A percentile compares a stretch with the other conserved stretches of the same genome.
phyloP scores from a whole-genome alignment of 1,139 yeast genomes.

The Kodamaea plutei region DNA sequence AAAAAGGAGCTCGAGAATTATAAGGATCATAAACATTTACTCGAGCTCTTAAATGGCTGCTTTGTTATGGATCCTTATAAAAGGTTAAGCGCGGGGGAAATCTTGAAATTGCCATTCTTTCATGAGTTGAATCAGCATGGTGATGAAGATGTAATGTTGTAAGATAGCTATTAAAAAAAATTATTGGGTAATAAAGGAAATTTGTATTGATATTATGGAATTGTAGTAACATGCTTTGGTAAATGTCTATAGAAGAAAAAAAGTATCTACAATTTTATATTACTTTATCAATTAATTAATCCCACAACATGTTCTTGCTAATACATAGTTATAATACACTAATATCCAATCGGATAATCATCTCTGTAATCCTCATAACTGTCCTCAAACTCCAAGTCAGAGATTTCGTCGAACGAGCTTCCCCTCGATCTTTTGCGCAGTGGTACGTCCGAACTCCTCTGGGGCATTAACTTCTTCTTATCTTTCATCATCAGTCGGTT shows the following conservation, averaged over 20 bases:
- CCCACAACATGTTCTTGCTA: too few relatives aligned
- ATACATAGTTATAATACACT: too few relatives aligned
- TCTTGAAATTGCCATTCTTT: slow-evolving; percentile 55
- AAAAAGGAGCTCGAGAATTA: slow-evolving; percentile 24
- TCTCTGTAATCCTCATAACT: slow-evolving; percentile 15
- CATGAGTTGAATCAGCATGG: slow-evolving; percentile 28
- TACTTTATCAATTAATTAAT: too few relatives aligned
- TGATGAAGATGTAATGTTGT: slow-evolving; percentile 34
- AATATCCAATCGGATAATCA: slow-evolving; percentile 5
- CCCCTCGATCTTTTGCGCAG: slow-evolving; percentile 19
- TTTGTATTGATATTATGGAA: too few relatives aligned
- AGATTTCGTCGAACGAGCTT: slow-evolving; percentile 20
- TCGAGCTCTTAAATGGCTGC: slow-evolving; percentile 51
- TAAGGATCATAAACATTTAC: slow-evolving; percentile 41
- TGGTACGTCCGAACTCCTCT: neutral
- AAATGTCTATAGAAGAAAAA: too few relatives aligned
- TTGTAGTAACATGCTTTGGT: too few relatives aligned
- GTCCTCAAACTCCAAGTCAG: slow-evolving; percentile 16
- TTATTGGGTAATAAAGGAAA: too few relatives aligned
- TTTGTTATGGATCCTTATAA: slow-evolving; percentile 55
- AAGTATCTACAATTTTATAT: too few relatives aligned
- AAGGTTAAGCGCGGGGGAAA: slow-evolving; percentile 53
- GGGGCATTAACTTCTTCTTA: slow-evolving; percentile 3
- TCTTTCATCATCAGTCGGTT: slow-evolving; percentile 20
- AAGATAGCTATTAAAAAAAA: too few relatives aligned